These are phyloP conservation scores for Pyrenochaeta sp. DNA, from an alignment of 2,329 filamentous ascomycete species.

Conservation along the genomic window DNA sequence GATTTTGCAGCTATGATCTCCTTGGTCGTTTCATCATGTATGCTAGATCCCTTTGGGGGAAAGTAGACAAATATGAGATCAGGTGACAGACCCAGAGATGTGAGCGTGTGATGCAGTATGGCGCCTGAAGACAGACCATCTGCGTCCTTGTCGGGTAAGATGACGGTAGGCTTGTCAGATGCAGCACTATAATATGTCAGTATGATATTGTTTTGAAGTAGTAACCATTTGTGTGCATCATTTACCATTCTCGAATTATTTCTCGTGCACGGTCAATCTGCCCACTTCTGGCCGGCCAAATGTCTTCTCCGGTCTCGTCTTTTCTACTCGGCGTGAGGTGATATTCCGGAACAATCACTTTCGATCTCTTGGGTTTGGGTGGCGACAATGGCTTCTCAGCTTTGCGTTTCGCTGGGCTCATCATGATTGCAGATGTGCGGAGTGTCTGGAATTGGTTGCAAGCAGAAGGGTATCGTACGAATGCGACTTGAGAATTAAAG, in stretches of 20 bases:
- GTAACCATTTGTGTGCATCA: slow-evolving; percentile 10
- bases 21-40: slow-evolving; percentile 64
- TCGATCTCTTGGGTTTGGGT: slow-evolving; percentile 33
- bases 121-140: slow-evolving; percentile 71
- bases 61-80: slow-evolving; percentile 65
- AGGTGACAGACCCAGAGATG: slow-evolving; percentile 63
- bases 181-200: slow-evolving; percentile 53
- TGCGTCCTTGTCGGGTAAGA: slow-evolving; percentile 74
- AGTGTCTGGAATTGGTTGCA: too few species aligned
- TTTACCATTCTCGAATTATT: slow-evolving; percentile 66
- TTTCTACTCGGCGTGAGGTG: slow-evolving; percentile 36
- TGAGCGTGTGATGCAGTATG: slow-evolving; percentile 67
- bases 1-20: slow-evolving; percentile 58
- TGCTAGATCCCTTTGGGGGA: slow-evolving; percentile 64
- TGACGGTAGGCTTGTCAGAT: slow-evolving; percentile 61
- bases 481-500: too few species aligned
- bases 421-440: slow-evolving; percentile 21
- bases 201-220: background rate
- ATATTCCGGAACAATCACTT: slow-evolving; percentile 39
- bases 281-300: slow-evolving; percentile 68
- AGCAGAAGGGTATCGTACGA: too few species aligned
- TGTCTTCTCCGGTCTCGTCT: slow-evolving; percentile 51
- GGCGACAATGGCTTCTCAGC: slow-evolving; percentile 22
- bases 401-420: slow-evolving; percentile 41
- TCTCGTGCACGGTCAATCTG: slow-evolving; percentile 64